Evolutionary conservation across 139 green algal species (phyloP).

Genomic region (Deuterostichococcus epilithicus): DNA sequence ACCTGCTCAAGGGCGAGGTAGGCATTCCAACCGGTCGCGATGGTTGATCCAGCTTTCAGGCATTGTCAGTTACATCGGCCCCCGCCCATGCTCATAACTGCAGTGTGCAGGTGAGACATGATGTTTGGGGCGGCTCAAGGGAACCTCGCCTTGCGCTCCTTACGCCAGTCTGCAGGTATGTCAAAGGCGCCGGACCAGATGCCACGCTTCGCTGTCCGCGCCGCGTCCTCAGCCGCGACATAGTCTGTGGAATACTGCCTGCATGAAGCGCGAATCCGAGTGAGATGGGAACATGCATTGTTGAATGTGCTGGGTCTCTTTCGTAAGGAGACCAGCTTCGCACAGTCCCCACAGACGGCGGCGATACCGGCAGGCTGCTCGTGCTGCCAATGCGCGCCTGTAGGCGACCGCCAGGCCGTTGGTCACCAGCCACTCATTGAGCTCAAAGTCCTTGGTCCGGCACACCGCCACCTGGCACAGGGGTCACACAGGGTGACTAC

Average conservation of each 20-base stretch:
- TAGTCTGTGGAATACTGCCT: conserved; percentile 75
- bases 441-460: conserved; percentile 36
- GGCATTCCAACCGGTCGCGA: no score
- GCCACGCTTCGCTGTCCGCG: conserved; percentile 34
- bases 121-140: no score
- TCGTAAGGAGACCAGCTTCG: not conserved
- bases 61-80: no score
- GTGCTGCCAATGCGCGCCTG: conserved; percentile 25
- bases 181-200: conserved; percentile 73
- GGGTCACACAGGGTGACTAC: conserved; percentile 31
- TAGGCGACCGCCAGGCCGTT: conserved; percentile 77
- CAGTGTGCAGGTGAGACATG: no score
- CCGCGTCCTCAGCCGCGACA: conserved; percentile 53
- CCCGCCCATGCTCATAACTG: no score
- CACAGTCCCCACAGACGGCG: not conserved
- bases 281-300: not conserved
- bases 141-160: conserved; percentile 18
- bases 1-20: no score
- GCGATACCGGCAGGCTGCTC: not conserved
- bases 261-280: not conserved
- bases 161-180: conserved; percentile 51
- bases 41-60: no score
- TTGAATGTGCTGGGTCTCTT: not conserved
- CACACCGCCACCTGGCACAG: conserved; percentile 15
- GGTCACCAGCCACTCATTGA: conserved; percentile 66